These are phyloP conservation scores for Kockiozyma suomiensis DNA, from an alignment of 805 yeast species.

Conservation along the genomic window DNA sequence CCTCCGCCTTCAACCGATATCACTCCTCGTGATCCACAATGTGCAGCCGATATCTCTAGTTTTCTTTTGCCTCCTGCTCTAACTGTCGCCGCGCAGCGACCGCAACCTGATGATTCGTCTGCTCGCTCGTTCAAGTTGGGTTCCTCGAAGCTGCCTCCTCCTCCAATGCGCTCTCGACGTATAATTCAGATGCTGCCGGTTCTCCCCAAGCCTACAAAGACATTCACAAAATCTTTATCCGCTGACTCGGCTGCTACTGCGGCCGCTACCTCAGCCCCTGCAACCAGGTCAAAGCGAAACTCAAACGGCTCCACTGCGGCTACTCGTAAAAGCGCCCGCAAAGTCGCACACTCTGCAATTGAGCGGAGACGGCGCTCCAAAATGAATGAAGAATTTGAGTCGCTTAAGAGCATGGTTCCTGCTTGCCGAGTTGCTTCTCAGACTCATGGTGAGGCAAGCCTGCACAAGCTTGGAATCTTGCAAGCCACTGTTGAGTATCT, in stretches of 20 bases:
- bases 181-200: slow-evolving; percentile 34
- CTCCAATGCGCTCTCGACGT: slow-evolving; percentile 33
- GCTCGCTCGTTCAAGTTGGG: background rate
- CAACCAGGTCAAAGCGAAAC: slow-evolving; percentile 14
- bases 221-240: background rate
- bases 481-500: slow-evolving; percentile 85
- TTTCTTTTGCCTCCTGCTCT: slow-evolving; percentile 28
- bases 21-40: slow-evolving; percentile 26
- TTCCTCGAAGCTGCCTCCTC: slow-evolving; percentile 29
- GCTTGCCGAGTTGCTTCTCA: slow-evolving; percentile 62
- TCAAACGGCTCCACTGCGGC: slow-evolving; percentile 22
- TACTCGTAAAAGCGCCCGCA: slow-evolving; percentile 49
- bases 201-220: slow-evolving; percentile 24
- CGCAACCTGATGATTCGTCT: background rate
- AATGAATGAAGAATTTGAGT: slow-evolving; percentile 82
- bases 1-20: slow-evolving; percentile 34
- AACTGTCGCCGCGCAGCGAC: background rate
- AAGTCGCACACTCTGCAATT: slow-evolving; percentile 70
- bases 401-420: slow-evolving; percentile 73
- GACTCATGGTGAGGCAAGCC: slow-evolving; percentile 54
- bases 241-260: background rate
- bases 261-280: background rate
- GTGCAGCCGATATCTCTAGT: slow-evolving; percentile 16
- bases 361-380: slow-evolving; percentile 78
- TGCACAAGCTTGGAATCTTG: slow-evolving; percentile 78